Evolutionary conservation across 768 basidiomycete genomes (phyloP), one percentile per base, ranked within the genome.

Genomic region (Russula sp.): DNA sequence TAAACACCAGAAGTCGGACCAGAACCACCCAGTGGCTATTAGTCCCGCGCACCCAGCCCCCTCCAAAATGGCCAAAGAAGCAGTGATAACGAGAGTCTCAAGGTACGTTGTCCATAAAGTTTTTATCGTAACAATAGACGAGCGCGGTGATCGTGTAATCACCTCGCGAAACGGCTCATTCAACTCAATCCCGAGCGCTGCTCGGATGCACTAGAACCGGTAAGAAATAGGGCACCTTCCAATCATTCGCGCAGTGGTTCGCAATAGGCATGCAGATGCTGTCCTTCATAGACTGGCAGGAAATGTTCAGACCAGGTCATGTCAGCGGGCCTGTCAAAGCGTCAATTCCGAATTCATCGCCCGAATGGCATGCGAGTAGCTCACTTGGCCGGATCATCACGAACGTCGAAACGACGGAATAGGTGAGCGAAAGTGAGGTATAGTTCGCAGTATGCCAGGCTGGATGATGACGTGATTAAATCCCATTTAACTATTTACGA

Each of bases 361-460:
- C 20, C 29, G 25, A 35, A 5, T 2, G 25, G 25, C 25, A 5
- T 22, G 18, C 3, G 5, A 47, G 20, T 43, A 20, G 9, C 43
- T 45, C 42, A 63, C 61, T 48, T 63, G 11, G n/a, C 13, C 32
- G 3, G 16, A 49, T 65, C 59, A 14, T 65, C 22, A 18, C 43
- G n/a, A 55, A 69, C 59, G 16, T 67, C 64, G 6, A 69, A 56
- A 18, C 67, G 67, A 29, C 68, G 66, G 43, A 67, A 63, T 29
- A 69, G 11, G 32, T 69, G 39, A 16, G 59, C 69, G 16, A 70
- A 51, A 5, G 59, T 22, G 22, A 69, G 58, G 50, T 69, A 63
- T 7, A 70, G 46, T 48, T 68, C 62, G 56, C 63, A 63, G 54
- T 64, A 68, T 9, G 63, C 67, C 29, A 60, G 41, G 50, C 69